Evolutionary conservation across 176 grass and related monocot genomes (phyloP), one percentile per base, ranked within the genome.

Genomic region (Carex scoparia): DNA sequence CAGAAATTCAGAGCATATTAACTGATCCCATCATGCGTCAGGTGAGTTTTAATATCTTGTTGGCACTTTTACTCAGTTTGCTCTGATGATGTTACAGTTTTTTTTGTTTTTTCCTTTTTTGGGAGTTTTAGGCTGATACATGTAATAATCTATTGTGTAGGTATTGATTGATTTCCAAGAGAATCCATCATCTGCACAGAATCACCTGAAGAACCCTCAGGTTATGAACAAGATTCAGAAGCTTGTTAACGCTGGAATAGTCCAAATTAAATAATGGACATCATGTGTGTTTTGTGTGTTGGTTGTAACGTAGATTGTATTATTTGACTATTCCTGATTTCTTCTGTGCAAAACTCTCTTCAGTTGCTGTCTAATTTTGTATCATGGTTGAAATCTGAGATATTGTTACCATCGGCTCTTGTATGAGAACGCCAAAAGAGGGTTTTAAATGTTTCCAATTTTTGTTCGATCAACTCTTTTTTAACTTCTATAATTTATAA

Each of bases 201-300:
- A 88, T 1, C 95, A 97, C 84, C 67, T 93, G 18, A 97, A 93
- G 89, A 97, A 91, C 77, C 92, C 95, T 0, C 90, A 92, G 7
- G 92, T 97, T 62, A 94, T 89, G 91, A 86, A 94, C 5, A 94
- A 94, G 88, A 93, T 97, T 32, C 91, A 93, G 88, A 97, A 94
- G 73, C 95, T 97, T 75, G 71, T 93, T 6, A 91, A 65, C 2
- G 91, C 95, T 2, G 95, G 92, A 49, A 94, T 97, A 54, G 89
- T 94, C 16, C 92, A 97, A 49, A 93, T 91, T 87, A 97, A 75
- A 83, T 94, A 87, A 66, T 51, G 30, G 11, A 5, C 0, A 3
- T 59, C 46, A 61, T 42, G 46, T 74, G 66, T 11, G 13, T 42
- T 19, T 75, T 65, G 69, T 88, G 84, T n/a, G 69, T 55, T 79